A percentile compares a stretch with the other conserved stretches of the same genome.
phyloP scores from a whole-genome alignment of 148 eudicot genomes.

The Rheum nobile region DNA sequence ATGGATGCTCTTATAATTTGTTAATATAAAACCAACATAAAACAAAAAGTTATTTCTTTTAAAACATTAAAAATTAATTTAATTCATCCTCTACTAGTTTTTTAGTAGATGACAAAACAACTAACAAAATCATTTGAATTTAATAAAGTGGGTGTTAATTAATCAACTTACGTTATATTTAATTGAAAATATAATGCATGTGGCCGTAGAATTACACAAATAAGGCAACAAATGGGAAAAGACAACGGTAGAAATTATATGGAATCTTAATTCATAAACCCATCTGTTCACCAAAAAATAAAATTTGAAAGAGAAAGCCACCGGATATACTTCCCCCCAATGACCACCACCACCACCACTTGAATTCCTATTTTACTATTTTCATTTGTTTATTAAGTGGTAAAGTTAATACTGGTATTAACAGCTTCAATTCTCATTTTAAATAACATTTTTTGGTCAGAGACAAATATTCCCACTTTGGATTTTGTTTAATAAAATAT shows the following conservation, averaged over 20 bases:
- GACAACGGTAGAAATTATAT: neutral
- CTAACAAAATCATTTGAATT: too few species aligned
- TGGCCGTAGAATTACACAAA: too few species aligned
- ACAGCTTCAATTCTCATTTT: neutral
- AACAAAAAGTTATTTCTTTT: too few species aligned
- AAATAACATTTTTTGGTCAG: neutral
- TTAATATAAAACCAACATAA: too few species aligned
- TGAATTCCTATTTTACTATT: neutral
- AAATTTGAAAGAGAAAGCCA: slow-evolving; percentile 1
- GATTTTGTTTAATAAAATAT: neutral
- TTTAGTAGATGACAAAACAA: too few species aligned
- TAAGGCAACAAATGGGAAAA: too few species aligned
- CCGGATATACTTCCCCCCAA: neutral
- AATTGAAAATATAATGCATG: too few species aligned
- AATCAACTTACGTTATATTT: too few species aligned
- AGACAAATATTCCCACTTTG: slow-evolving; percentile 7
- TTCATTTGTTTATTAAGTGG: neutral
- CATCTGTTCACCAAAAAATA: neutral
- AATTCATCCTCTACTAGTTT: too few species aligned
- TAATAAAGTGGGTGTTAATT: too few species aligned
- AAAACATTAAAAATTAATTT: too few species aligned
- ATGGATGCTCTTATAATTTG: too few species aligned
- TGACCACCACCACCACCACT: slow-evolving; percentile 1
- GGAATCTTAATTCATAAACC: neutral
- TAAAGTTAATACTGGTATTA: neutral